Evolutionary conservation across 2,329 filamentous ascomycete genomes (phyloP).

Genomic region (Aspergillus hortae): DNA sequence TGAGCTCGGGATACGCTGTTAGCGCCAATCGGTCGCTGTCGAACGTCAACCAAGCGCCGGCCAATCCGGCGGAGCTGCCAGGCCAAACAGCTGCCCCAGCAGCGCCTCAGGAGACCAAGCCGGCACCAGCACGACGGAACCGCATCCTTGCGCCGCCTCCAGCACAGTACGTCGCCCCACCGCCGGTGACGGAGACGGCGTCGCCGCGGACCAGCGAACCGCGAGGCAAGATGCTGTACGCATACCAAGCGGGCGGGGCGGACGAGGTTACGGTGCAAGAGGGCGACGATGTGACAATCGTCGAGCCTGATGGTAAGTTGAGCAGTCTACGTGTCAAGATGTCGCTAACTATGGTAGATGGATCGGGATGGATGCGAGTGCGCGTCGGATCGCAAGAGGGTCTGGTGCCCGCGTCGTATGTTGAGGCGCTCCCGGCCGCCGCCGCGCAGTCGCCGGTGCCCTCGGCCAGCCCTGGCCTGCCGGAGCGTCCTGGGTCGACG

Average conservation of each 20-base stretch:
- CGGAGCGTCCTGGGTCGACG: constrained; percentile 64
- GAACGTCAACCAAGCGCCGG: constrained; percentile 53
- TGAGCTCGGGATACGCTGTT: constrained; percentile 82
- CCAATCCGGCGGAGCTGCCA: constrained; percentile 44
- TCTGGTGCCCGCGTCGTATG: constrained; percentile 80
- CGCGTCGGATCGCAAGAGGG: constrained; percentile 70
- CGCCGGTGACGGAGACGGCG: constrained; percentile 49
- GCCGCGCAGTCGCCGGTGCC: constrained; percentile 44
- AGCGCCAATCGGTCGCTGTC: constrained; percentile 74
- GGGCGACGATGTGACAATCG: constrained; percentile 69
- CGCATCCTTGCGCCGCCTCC: constrained; percentile 87
- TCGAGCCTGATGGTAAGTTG: constrained; percentile 85
- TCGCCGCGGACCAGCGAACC: constrained; percentile 45
- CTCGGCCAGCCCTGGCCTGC: constrained; percentile 26
- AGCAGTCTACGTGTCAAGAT: not conserved
- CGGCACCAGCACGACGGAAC: constrained; percentile 50
- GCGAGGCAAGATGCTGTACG: constrained; percentile 84
- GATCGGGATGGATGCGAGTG: constrained; percentile 87
- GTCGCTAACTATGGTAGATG: constrained; percentile 56
- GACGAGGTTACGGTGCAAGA: constrained; percentile 80
- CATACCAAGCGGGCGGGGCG: constrained; percentile 74
- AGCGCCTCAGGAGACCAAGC: constrained; percentile 19
- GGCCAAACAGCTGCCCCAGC: constrained; percentile 25
- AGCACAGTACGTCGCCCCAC: constrained; percentile 68
- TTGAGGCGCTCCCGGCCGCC: constrained; percentile 56